phyloP scores from a whole-genome alignment of 2,329 filamentous ascomycete genomes.

The Trichoderma guizhouense region DNA sequence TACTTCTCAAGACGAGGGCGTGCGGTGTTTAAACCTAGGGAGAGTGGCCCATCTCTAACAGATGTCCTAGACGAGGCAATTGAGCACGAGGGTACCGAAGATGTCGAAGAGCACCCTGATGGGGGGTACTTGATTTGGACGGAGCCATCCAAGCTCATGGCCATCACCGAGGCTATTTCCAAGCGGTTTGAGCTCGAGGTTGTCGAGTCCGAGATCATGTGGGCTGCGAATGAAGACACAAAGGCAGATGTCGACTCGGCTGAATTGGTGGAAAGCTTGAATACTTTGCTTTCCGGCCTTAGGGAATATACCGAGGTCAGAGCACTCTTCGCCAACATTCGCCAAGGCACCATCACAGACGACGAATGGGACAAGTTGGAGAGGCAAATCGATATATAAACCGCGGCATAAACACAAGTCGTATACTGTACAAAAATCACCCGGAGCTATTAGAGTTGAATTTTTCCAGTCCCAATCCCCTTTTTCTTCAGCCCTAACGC shows the following conservation, averaged over 20 bases:
- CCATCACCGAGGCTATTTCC: conserved; percentile 48
- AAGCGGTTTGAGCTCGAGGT: conserved; percentile 64
- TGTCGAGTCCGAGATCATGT: conserved; percentile 75
- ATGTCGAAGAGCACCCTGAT: conserved; percentile 65
- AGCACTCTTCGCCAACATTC: conserved; percentile 72
- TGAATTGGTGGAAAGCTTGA: conserved; percentile 54
- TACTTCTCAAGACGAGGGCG: conserved; percentile 80
- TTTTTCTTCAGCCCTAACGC: conserved; percentile 14
- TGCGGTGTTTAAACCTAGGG: conserved; percentile 61
- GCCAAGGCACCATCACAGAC: conserved; percentile 48
- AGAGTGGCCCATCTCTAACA: conserved; percentile 55
- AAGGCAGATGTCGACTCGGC: conserved; percentile 60
- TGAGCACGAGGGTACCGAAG: conserved; percentile 72
- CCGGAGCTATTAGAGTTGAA: neutral
- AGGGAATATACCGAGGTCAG: conserved; percentile 71
- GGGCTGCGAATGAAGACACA: conserved; percentile 79
- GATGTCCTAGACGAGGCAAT: conserved; percentile 78
- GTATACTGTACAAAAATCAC: conserved; percentile 18
- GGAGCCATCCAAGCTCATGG: conserved; percentile 32
- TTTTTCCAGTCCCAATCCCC: neutral
- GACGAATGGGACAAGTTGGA: conserved; percentile 54
- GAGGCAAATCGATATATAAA: conserved; percentile 49
- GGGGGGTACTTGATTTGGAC: conserved; percentile 63
- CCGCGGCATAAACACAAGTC: neutral
- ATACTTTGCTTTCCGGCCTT: conserved; percentile 55